Conservation (phyloP, 2,329 filamentous ascomycete species). For the Westerdykella aurantiaca region DNA sequence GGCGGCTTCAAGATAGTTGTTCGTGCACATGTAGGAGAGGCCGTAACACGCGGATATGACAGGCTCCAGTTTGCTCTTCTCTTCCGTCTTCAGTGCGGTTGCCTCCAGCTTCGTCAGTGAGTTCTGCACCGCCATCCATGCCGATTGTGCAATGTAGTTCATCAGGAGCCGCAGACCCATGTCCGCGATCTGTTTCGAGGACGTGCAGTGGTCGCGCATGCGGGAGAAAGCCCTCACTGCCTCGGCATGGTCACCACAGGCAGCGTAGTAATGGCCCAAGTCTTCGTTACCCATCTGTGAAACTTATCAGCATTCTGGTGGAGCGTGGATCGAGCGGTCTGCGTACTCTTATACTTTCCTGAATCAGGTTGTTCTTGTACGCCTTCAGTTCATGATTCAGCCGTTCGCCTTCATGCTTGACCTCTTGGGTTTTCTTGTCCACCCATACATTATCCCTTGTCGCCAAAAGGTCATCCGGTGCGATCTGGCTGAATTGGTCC, state of each 20-base stretch:
- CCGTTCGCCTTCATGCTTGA: constrained; percentile 65
- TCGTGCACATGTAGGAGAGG: constrained; percentile 53
- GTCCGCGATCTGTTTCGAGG: constrained; percentile 74
- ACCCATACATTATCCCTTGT: constrained; percentile 68
- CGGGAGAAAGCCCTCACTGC: constrained; percentile 74
- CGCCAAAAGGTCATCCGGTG: constrained; percentile 64
- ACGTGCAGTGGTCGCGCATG: constrained; percentile 88
- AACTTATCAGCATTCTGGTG: constrained; percentile 2
- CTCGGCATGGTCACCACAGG: constrained; percentile 64
- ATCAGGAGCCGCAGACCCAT: constrained; percentile 74
- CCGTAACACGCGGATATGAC: constrained; percentile 63
- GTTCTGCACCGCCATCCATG: constrained; percentile 65
- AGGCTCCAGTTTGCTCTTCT: constrained; percentile 51
- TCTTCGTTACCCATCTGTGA: constrained; percentile 89
- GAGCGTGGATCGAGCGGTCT: background rate
- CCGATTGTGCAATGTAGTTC: constrained; percentile 67
- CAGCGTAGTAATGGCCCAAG: constrained; percentile 75
- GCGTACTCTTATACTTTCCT: constrained; percentile 84
- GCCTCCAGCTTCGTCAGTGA: constrained; percentile 54
- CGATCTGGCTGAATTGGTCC: constrained; percentile 57
- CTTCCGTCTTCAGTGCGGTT: constrained; percentile 51
- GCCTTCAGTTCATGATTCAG: constrained; percentile 80
- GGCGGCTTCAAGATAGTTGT: constrained; percentile 62
- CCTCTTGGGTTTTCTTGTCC: constrained; percentile 59
- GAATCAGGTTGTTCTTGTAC: constrained; percentile 95